Conservation (phyloP, 129 eudicot species). For the Pittosporum tobira region DNA sequence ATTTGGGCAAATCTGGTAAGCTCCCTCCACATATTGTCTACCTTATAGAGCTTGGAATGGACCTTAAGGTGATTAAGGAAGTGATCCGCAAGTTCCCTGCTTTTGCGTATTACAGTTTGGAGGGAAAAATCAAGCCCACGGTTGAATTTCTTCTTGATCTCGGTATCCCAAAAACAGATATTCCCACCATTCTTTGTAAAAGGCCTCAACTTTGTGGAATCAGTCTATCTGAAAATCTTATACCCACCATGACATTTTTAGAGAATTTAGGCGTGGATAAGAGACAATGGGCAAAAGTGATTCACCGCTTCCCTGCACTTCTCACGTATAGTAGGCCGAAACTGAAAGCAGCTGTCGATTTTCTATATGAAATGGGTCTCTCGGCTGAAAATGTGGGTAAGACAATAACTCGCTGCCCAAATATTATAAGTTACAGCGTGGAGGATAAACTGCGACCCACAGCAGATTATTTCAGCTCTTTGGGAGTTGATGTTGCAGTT, state of each 20-base stretch:
- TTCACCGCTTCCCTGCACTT: conserved; percentile 75
- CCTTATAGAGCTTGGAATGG: conserved; percentile 85
- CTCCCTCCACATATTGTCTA: conserved; percentile 76
- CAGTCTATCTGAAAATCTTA: conserved; percentile 75
- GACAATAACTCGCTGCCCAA: conserved; percentile 72
- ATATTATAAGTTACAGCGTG: conserved; percentile 74
- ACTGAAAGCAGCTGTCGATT: conserved; percentile 55
- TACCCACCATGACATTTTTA: conserved; percentile 76
- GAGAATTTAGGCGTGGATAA: conserved; percentile 85
- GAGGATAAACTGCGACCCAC: conserved; percentile 78
- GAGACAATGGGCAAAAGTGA: conserved; percentile 82
- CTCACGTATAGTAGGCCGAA: conserved; percentile 77
- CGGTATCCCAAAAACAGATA: conserved; percentile 68
- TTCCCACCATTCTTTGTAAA: conserved; percentile 62
- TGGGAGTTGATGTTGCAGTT: conserved; percentile 53
- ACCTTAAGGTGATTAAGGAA: conserved; percentile 48
- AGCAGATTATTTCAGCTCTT: conserved; percentile 49
- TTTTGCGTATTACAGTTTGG: conserved; percentile 81
- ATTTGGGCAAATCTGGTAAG: conserved; percentile 38
- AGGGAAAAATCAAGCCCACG: conserved; percentile 76
- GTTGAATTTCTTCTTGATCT: conserved; percentile 82
- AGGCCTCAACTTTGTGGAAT: conserved; percentile 89
- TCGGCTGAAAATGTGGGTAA: conserved; percentile 61
- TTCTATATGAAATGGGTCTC: conserved; percentile 75
- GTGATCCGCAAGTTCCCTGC: conserved; percentile 76